Conservation (phyloP, 2,329 filamentous ascomycete genomes). For the Cladosporium sp. region DNA sequence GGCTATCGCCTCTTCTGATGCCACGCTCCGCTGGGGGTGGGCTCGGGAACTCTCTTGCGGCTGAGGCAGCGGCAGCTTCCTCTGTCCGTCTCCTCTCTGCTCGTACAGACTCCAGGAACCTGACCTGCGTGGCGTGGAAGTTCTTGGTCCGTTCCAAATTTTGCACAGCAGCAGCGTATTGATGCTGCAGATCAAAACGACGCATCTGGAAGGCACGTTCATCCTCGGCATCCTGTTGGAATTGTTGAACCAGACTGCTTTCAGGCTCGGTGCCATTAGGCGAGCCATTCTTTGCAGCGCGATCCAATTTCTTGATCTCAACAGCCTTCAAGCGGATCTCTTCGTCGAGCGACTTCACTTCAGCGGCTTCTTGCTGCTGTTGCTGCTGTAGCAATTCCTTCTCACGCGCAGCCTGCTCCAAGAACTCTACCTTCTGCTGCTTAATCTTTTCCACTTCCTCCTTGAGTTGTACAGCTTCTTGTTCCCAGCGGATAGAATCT, state of each 20-base stretch:
- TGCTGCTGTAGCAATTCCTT: slow-evolving; percentile 44
- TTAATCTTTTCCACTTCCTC: slow-evolving; percentile 46
- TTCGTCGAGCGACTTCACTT: slow-evolving; percentile 66
- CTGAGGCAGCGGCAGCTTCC: slow-evolving; percentile 28
- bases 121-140: slow-evolving; percentile 47
- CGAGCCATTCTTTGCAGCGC: slow-evolving; percentile 58
- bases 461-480: slow-evolving; percentile 59
- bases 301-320: slow-evolving; percentile 73
- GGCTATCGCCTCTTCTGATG: slow-evolving; percentile 40
- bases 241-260: slow-evolving; percentile 35
- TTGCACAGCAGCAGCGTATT: slow-evolving; percentile 34
- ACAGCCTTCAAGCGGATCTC: slow-evolving; percentile 70
- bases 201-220: slow-evolving; percentile 41
- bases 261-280: slow-evolving; percentile 32
- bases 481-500: slow-evolving; percentile 67
- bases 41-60: slow-evolving; percentile 27
- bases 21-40: slow-evolving; percentile 28
- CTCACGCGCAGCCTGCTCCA: slow-evolving; percentile 40
- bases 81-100: slow-evolving; percentile 34
- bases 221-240: slow-evolving; percentile 43
- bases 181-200: slow-evolving; percentile 31
- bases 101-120: slow-evolving; percentile 32
- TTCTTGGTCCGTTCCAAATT: slow-evolving; percentile 36
- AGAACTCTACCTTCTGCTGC: slow-evolving; percentile 40
- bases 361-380: slow-evolving; percentile 37